Base-by-base conservation (phyloP, 2,329 filamentous ascomycete species). In the Ampelomyces quisqualis region DNA sequence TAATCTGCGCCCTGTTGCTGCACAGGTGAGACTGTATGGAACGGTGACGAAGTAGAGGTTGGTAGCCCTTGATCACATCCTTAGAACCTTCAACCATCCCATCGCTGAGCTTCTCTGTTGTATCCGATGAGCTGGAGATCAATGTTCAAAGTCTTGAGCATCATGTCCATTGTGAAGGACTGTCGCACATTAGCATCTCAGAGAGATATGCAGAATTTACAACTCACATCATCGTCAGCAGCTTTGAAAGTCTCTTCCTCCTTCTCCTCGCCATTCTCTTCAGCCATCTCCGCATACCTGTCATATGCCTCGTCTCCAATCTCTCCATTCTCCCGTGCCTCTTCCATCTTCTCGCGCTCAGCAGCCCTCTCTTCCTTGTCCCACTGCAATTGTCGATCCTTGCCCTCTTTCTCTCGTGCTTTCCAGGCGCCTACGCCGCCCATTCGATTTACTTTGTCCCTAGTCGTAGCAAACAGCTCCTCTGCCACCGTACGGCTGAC, bases 101-200 rank as follows among this genome's bases (percentile, higher is more conserved):
- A 86, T 58, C 71, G 70, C 59, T 84, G 78, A 38, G 69, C 63
- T 9, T 70, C 63, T 43, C 74, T 73, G 62, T 84, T 80, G 60
- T 78, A 86, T 4, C 82, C 83, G 49, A 87, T 82, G n/a, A 78
- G 58, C 34, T 75, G 69, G 4, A 79, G 65, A 40, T 85, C 80
- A 41, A 86, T 77, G 55, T 84, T 82, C 43, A 86, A 68, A 20
- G 76, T 80, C 50, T 76, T 77, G 11, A 87, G 72, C 83, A 86
- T 86, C 75, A 80, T 80, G 33, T 78, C 80, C 77, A 87, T 84
- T 9, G 81, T 85, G 55, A 86, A 85, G 9, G 76, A 77, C 80
- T 67, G 42, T 5, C 3, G 9, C 10, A 22, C 3, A 30, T 55
- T 43, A 58, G 38, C 2, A 42, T 39, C 20, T 3, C 22, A 3